A percentile compares a stretch with the other conserved stretches of the same genome.
phyloP scores from a whole-genome alignment of 495 filamentous ascomycete genomes.

The Cudoniella acicularis region DNA sequence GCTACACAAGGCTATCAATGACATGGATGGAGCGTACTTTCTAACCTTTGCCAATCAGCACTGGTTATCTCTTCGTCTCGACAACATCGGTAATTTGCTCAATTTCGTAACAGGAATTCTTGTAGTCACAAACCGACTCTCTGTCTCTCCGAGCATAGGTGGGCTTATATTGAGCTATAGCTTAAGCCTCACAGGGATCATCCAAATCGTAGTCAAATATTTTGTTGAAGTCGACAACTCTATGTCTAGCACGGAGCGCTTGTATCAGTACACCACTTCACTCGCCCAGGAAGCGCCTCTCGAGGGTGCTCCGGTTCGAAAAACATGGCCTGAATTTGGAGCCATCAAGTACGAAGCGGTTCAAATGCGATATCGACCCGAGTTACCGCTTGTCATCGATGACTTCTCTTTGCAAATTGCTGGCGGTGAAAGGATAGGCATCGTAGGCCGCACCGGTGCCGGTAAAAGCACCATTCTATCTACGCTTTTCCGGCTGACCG shows the following conservation, averaged over 20 bases:
- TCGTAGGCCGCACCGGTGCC: conserved; percentile 87
- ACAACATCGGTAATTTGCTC: conserved; percentile 72
- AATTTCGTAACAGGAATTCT: conserved; percentile 84
- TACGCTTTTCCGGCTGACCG: conserved; percentile 80
- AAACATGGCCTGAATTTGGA: conserved; percentile 32
- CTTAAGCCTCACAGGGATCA: conserved; percentile 83
- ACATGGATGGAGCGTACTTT: conserved; percentile 89
- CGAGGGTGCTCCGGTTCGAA: conserved; percentile 59
- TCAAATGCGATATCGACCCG: conserved; percentile 29
- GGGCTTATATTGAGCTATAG: conserved; percentile 89
- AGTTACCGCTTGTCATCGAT: conserved; percentile 60
- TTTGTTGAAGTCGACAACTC: conserved; percentile 92
- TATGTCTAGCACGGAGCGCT: conserved; percentile 91
- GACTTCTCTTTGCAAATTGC: conserved; percentile 67
- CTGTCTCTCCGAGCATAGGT: conserved; percentile 72
- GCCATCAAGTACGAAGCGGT: conserved; percentile 29
- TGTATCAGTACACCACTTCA: conserved; percentile 80
- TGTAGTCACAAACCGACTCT: conserved; percentile 87
- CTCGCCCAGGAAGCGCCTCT: conserved; percentile 52
- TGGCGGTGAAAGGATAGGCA: conserved; percentile 85
- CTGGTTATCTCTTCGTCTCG: conserved; percentile 80
- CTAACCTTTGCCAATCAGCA: conserved; percentile 88
- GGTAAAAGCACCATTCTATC: conserved; percentile 92
- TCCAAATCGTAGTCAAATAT: conserved; percentile 88
- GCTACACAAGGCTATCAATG: conserved; percentile 66